These are phyloP conservation scores for Epichloe baconii DNA, from an alignment of 2,329 filamentous ascomycete species.

Conservation along the genomic window DNA sequence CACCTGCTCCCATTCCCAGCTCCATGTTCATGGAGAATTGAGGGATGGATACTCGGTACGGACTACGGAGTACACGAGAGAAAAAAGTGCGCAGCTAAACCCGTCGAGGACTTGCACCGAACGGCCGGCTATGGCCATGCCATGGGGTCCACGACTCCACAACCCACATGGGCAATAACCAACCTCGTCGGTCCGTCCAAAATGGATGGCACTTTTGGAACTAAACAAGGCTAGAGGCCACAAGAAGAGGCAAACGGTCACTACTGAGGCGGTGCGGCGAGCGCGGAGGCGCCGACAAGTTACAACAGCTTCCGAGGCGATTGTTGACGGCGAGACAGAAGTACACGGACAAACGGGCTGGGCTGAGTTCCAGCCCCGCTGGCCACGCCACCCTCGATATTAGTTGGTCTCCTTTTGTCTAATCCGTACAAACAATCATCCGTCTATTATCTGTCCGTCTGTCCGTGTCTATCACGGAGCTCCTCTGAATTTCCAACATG, in stretches of 20 bases:
- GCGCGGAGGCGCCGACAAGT: not conserved
- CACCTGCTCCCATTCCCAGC: too few species aligned
- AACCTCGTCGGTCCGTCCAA: not conserved
- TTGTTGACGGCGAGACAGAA: too few species aligned
- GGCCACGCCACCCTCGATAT: too few species aligned
- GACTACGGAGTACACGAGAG: too few species aligned
- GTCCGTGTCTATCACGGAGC: too few species aligned
- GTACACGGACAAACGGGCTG: too few species aligned
- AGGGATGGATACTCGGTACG: too few species aligned
- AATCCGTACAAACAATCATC: too few species aligned
- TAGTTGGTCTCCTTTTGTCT: not conserved
- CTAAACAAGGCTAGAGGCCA: not conserved
- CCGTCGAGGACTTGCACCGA: not conserved
- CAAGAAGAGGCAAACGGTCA: not conserved
- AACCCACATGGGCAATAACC: slow-evolving; percentile 1
- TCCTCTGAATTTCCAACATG: not conserved
- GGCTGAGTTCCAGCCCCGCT: too few species aligned
- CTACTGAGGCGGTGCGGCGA: not conserved
- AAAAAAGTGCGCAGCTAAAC: not conserved
- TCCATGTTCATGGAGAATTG: too few species aligned
- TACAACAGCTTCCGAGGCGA: not conserved
- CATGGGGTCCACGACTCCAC: too few species aligned
- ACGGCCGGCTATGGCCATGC: not conserved
- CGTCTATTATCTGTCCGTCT: too few species aligned
- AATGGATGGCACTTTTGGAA: not conserved